Evolutionary conservation across 768 basidiomycete genomes (phyloP), one percentile per base, ranked within the genome.

Genomic region (Mycena venus): DNA sequence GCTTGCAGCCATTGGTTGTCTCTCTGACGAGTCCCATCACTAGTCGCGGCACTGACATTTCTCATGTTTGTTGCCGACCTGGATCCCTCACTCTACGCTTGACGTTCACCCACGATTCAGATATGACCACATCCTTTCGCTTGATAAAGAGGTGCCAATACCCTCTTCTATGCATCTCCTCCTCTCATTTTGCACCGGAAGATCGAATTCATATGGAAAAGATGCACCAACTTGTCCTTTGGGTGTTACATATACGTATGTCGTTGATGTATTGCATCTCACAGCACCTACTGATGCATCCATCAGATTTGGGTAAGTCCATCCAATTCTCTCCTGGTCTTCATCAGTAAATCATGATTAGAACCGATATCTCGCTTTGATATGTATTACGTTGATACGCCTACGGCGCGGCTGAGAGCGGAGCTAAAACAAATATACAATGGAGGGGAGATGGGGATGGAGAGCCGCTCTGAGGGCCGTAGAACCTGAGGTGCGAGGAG

Each of bases 121-220:
- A 55, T 72, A 64, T 47, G 70, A 72, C 40, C 62, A 72, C 59
- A 21, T 65, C 14, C 51, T 65, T 51, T 65, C 70, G 29, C 36
- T 71, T 23, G 62, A 49, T 34, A 32, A 51, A 36, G 68, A 70
- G 60, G 68, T 70, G 59, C 23, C 40, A 38, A 10, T 38, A 10
- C 36, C 36, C 36, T 38, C 36, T 38, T 38, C 36, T 38, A 38
- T 38, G 36, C 36, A 38, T 36, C 7, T 49, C 42, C 8, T 27
- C 44, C 27, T 61, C 36, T 23, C 21, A 17, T 34, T 40, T 49
- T 23, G 40, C 21, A 62, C 9, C 3, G 17, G 6, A 47, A 72
- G 70, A 66, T 72, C n/a, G 44, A 64, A 44, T 66, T 72, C 32
- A 47, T 72, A 31, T 72, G 70, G 70, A 72, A 27, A 29, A 56